Evolutionary conservation across 2,329 filamentous ascomycete genomes (phyloP).

Genomic region (Phyllosticta capitalensis): DNA sequence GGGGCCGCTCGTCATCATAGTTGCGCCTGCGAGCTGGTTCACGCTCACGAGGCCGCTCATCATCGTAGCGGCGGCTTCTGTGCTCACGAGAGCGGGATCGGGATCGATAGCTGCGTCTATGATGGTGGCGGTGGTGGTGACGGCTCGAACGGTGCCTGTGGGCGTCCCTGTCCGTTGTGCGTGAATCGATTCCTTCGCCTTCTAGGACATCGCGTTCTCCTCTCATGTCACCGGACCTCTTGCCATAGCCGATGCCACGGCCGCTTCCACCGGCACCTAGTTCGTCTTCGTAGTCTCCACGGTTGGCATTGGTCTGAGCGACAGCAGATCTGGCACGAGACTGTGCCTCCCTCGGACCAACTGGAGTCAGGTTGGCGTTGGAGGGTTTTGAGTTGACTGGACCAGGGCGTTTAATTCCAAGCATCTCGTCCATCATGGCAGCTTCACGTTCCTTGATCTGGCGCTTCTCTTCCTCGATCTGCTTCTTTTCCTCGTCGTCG

Average conservation of each 20-base stretch:
- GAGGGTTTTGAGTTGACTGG: slow-evolving; percentile 44
- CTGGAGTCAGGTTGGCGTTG: slow-evolving; percentile 54
- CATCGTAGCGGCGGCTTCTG: background rate
- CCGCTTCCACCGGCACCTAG: slow-evolving; percentile 10
- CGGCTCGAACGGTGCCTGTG: background rate
- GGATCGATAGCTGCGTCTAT: background rate
- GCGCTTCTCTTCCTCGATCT: slow-evolving; percentile 64
- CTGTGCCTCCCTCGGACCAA: slow-evolving; percentile 40
- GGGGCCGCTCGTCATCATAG: background rate
- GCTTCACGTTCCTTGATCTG: slow-evolving; percentile 86
- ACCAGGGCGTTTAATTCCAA: slow-evolving; percentile 63
- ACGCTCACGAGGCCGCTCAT: background rate
- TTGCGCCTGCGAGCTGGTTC: background rate
- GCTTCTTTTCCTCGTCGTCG: slow-evolving; percentile 39
- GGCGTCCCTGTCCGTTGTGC: background rate
- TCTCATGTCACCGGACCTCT: background rate
- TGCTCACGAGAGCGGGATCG: slow-evolving; percentile 1
- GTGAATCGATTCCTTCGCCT: background rate
- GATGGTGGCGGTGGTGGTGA: background rate
- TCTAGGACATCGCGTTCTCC: slow-evolving; percentile 17
- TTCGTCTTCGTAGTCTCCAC: slow-evolving; percentile 19
- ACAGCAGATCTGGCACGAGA: slow-evolving; percentile 43
- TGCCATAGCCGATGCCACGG: slow-evolving; percentile 22
- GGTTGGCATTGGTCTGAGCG: slow-evolving; percentile 37
- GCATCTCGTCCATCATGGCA: slow-evolving; percentile 73